A percentile compares a stretch with the other conserved stretches of the same genome.
Evolutionary conservation across 495 filamentous ascomycete species (phyloP).

Genomic region (Jackrogersella minutella): DNA sequence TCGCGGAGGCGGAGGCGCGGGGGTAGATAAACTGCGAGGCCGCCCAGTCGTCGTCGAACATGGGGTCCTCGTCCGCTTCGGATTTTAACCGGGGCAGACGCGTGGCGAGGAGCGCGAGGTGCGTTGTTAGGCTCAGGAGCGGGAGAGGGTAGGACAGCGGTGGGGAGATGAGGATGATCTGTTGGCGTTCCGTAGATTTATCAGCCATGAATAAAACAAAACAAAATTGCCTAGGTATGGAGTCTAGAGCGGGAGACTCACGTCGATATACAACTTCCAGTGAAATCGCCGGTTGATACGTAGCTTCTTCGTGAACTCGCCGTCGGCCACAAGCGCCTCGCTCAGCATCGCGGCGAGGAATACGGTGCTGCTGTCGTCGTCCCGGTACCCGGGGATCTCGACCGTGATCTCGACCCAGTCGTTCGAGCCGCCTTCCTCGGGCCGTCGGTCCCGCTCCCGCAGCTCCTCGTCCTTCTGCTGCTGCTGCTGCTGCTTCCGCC

Average conservation of each 20-base stretch:
- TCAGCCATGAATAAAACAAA: slow-evolving; percentile 16
- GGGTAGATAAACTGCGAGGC: slow-evolving; percentile 80
- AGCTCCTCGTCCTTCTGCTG: too few species aligned
- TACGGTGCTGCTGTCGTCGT: slow-evolving; percentile 89
- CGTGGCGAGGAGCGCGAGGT: slow-evolving; percentile 92
- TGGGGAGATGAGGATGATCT: slow-evolving; percentile 94
- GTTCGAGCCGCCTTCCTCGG: slow-evolving; percentile 49
- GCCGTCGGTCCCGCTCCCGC: slow-evolving; percentile 30
- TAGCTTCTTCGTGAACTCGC: slow-evolving; percentile 72
- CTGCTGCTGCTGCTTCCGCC: slow-evolving; percentile 34
- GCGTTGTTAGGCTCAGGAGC: slow-evolving; percentile 88
- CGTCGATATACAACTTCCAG: slow-evolving; percentile 96
- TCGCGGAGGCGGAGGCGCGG: slow-evolving; percentile 38
- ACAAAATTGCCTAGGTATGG: background rate
- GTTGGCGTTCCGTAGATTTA: background rate
- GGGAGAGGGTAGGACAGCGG: slow-evolving; percentile 92
- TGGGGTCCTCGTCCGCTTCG: slow-evolving; percentile 89
- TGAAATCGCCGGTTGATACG: slow-evolving; percentile 90
- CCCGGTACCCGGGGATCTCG: slow-evolving; percentile 84
- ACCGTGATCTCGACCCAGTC: slow-evolving; percentile 84
- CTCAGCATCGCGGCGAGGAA: slow-evolving; percentile 86
- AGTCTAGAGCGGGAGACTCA: slow-evolving; percentile 54
- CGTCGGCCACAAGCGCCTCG: slow-evolving; percentile 85
- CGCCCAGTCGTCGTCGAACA: slow-evolving; percentile 98
- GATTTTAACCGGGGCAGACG: slow-evolving; percentile 84